Evolutionary conservation across 345 rosid species (phyloP), one percentile per base, ranked within the genome.

Genomic region (Nasturtium officinale): DNA sequence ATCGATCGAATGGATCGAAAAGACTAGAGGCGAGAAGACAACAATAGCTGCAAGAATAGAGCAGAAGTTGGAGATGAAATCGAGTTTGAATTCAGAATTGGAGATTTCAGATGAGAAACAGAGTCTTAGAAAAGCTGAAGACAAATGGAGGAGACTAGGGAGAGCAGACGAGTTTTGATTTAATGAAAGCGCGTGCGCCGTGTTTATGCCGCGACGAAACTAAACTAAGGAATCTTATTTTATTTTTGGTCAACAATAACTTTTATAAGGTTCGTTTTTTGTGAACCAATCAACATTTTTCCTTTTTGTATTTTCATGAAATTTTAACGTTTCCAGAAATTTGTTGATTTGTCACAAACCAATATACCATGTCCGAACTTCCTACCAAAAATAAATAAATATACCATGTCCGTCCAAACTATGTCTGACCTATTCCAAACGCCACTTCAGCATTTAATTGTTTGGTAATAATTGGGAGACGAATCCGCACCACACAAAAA

Each of bases 1-100:
- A 51, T 80, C 30, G 65, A 83, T 54, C 81, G 70, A 52, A 32
- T 70, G 61, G 80, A 69, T 71, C 20, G 18, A 74, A 9, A 57
- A 69, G 56, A 57, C n/a, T 8, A 12, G 16, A 29, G 10, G 6
- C 10, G 42, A 42, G 46, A 15, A 5, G 17, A 42, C 17, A 43
- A 43, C 18, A 40, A 40, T 40, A 40, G n/a, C 45, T 40, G n/a
- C 4, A 61, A 58, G 32, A 12, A 9, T 10, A 50, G 32, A 12
- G 28, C 13, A 35, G 40, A 8, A 58, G 45, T n/a, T 28, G n/a
- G 59, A 48, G 45, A 29, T 2, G 42, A 26, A 7, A 18, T 47
- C 8, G 25, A 45, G 42, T 35, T 57, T 35, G 28, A 30, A 55
- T 65, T 47, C 52, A 37, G 77, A 73, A 64, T 73, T 15, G 0